Evolutionary conservation across 192 early-diverging fungal genomes (phyloP).

Genomic region (Entophlyctis luteolus): DNA sequence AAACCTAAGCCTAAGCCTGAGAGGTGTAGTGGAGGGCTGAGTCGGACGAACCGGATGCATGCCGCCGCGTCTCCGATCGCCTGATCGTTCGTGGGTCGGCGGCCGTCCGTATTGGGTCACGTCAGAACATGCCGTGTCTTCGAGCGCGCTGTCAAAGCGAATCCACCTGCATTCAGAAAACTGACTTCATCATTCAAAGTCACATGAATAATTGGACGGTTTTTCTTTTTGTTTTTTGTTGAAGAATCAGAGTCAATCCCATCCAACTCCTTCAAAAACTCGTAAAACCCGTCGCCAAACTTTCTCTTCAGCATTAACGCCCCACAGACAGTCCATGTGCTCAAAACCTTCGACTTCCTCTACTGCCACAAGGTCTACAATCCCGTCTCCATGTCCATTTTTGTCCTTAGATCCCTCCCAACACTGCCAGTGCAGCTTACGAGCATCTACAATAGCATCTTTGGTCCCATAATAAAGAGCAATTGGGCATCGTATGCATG

Average conservation of each 20-base stretch:
- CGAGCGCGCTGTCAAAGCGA: no score
- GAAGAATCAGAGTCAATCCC: background rate
- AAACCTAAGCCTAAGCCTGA: no score
- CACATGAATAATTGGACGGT: background rate
- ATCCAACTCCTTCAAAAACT: constrained; percentile 17
- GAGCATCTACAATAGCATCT: constrained; percentile 48
- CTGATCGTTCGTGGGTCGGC: no score
- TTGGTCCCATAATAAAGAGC: constrained; percentile 44
- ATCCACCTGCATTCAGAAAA: no score
- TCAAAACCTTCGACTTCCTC: constrained; percentile 27
- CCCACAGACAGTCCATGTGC: constrained; percentile 29
- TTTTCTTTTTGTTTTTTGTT: background rate
- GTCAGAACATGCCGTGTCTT: no score
- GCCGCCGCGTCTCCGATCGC: no score
- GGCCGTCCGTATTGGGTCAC: no score
- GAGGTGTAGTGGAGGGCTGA: no score
- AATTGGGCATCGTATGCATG: constrained; percentile 33
- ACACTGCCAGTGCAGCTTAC: constrained; percentile 22
- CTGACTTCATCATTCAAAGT: background rate
- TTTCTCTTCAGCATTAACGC: constrained; percentile 20
- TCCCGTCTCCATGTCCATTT: background rate
- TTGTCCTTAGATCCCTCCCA: constrained; percentile 8
- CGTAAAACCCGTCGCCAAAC: constrained; percentile 24
- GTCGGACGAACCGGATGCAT: no score
- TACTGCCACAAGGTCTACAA: constrained; percentile 18